phyloP scores from a whole-genome alignment of 2,329 filamentous ascomycete species.

The Aureobasidium sp. region DNA sequence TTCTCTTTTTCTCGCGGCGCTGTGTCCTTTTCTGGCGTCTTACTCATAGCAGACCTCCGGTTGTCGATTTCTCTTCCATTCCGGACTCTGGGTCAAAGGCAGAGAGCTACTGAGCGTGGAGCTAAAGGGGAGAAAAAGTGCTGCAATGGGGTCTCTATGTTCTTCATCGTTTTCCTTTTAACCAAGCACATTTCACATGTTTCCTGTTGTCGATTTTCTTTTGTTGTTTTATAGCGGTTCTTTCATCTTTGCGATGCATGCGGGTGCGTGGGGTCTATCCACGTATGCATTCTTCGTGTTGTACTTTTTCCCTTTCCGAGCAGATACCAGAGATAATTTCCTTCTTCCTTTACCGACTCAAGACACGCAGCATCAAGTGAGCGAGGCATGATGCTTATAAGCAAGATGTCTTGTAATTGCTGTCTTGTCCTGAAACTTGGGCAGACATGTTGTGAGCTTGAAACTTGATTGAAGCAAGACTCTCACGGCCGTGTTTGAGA shows the following conservation, averaged over 20 bases:
- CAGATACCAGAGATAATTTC: constrained; percentile 11
- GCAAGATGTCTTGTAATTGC: not conserved
- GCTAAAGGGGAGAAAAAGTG: constrained; percentile 9
- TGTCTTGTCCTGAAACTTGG: not conserved
- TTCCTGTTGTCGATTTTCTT: not conserved
- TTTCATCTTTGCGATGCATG: not conserved
- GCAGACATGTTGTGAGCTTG: not conserved
- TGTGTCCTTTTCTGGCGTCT: not conserved
- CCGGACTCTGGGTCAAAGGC: not conserved
- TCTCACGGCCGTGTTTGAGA: not conserved
- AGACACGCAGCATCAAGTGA: not conserved
- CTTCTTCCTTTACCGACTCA: not conserved
- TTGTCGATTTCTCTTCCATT: not conserved
- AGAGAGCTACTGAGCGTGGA: constrained; percentile 1
- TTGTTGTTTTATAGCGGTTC: constrained; percentile 11
- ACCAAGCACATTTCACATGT: constrained; percentile 1
- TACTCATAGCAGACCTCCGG: constrained; percentile 2
- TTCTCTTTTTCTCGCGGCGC: not conserved
- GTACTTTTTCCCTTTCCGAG: constrained; percentile 9
- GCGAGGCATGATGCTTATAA: not conserved
- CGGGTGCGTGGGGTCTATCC: not conserved
- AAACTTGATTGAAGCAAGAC: not conserved
- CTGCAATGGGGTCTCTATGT: not conserved
- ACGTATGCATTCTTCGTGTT: constrained; percentile 4
- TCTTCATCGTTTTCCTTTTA: not conserved